A percentile compares a stretch with the other conserved stretches of the same genome.
Conservation (phyloP, 305 asterid genomes). For the Petunia hybrid region DNA sequence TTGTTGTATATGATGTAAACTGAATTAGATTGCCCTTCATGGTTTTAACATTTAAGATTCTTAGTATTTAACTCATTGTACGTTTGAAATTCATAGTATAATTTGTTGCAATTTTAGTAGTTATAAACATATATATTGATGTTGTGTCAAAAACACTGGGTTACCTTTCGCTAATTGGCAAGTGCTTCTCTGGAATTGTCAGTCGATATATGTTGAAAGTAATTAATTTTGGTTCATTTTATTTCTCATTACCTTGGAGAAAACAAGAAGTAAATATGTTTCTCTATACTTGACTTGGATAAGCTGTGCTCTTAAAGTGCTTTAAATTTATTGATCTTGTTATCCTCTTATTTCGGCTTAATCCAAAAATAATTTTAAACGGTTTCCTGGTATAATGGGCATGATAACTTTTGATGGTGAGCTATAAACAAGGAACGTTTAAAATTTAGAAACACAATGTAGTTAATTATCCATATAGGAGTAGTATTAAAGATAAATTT, state of each 20-base stretch:
- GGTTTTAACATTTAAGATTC: background rate
- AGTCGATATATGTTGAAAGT: background rate
- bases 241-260: background rate
- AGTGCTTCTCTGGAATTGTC: background rate
- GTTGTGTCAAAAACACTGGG: no score
- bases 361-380: background rate
- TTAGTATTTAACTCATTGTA: no score
- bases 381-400: background rate
- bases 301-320: background rate
- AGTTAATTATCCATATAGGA: no score
- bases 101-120: no score
- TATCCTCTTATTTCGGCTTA: background rate
- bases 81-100: no score
- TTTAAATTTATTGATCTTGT: background rate
- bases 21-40: background rate
- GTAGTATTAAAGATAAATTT: no score
- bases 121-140: no score
- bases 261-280: background rate
- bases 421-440: background rate
- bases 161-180: background rate
- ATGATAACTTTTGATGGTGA: background rate
- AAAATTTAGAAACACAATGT: no score
- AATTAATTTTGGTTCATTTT: background rate
- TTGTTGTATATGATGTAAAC: constrained; percentile 30
- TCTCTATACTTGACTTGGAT: background rate